These are phyloP conservation scores for Sonneratia caseolaris DNA, from an alignment of 345 rosid genomes.

Conservation along the genomic window DNA sequence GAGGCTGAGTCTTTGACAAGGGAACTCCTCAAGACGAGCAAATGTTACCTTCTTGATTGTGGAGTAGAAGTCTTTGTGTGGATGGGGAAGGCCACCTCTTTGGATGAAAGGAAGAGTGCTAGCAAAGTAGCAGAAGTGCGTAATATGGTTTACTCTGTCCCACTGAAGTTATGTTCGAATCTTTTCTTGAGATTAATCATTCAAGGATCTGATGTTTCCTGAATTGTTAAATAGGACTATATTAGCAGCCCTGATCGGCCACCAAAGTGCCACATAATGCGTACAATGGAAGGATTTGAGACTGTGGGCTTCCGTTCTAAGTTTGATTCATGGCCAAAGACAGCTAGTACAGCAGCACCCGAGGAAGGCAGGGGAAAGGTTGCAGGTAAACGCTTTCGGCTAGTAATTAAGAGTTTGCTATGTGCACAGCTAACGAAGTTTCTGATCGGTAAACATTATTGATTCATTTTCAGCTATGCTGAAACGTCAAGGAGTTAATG, in stretches of 20 bases:
- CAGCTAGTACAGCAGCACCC: constrained; percentile 45
- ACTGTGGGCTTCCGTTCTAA: constrained; percentile 77
- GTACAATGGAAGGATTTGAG: constrained; percentile 93
- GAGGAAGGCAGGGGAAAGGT: constrained; percentile 98
- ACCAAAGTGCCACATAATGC: constrained; percentile 51
- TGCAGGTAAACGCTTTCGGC: constrained; percentile 43
- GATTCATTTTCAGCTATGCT: constrained; percentile 52
- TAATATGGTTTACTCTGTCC: background rate
- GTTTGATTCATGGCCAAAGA: constrained; percentile 83
- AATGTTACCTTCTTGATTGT: constrained; percentile 75
- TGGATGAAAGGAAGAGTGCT: constrained; percentile 77
- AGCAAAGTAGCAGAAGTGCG: constrained; percentile 68
- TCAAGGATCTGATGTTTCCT: background rate
- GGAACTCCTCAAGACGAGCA: constrained; percentile 67
- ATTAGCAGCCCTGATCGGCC: constrained; percentile 41
- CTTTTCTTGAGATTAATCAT: background rate
- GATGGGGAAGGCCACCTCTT: constrained; percentile 83
- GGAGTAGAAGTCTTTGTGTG: constrained; percentile 81
- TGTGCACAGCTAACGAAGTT: background rate
- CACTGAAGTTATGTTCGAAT: background rate
- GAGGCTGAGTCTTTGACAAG: constrained; percentile 65
- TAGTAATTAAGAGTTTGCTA: background rate
- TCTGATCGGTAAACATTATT: background rate
- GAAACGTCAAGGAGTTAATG: constrained; percentile 85
- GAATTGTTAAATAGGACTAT: constrained; percentile 41